Evolutionary conservation across 2,329 filamentous ascomycete genomes (phyloP), one percentile per base, ranked within the genome.

Genomic region (Emergomyces africanus): DNA sequence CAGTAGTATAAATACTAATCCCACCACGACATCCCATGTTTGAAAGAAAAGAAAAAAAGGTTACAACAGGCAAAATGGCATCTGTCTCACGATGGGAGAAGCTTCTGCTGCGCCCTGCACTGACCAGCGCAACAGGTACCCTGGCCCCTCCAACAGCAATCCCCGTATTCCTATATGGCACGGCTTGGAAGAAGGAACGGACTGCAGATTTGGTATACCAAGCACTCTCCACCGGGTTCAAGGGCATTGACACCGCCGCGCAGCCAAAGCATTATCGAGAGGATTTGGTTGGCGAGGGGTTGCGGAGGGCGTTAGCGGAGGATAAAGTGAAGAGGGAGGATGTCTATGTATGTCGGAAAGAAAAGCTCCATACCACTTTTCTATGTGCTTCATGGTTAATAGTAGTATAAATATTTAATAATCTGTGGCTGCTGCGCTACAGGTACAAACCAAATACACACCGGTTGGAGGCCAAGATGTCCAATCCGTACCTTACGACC

Each of bases 361-460:
- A n/a, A 23, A 42, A 54, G 35, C n/a, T n/a, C 6, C 12, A 10
- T 23, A 2, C 42, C n/a, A 23, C n/a, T 20, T 23, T 41, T 41
- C 39, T 41, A n/a, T 15, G 14, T 41, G 39, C 39, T 42, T 18
- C 4, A 42, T 5, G 39, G 18, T n/a, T 42, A 2, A 5, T 57
- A 46, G 8, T 55, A 30, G 3, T 3, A 6, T 6, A 30, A n/a
- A n/a, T n/a, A n/a, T n/a, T n/a, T 30, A 30, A 30, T 30, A 49
- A 15, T 25, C n/a, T 10, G 39, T 42, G 28, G 12, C 23, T 6
- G 12, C 23, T 6, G 28, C 57, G 50, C 42, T 20, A 10, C 58
- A 87, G 83, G 77, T 91, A 50, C 89, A 95, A 79, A 91, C 89
- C n/a, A 94, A 92, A 71, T 94, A 86, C 74, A 89, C 87, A 1